phyloP scores from a whole-genome alignment of 805 yeast species.

The Sporopachydermia quercuum region DNA sequence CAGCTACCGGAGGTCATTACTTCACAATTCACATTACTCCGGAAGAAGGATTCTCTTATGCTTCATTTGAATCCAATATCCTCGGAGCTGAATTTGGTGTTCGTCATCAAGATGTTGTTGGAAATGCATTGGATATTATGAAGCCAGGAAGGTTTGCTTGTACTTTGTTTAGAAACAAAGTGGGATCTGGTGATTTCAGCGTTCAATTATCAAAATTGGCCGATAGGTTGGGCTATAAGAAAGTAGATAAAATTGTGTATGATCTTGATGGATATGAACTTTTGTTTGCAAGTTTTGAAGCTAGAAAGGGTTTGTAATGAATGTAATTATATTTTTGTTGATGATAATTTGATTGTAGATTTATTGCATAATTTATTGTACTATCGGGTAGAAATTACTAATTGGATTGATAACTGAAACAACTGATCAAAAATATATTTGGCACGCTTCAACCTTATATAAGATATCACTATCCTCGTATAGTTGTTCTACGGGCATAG shows the following conservation, averaged over 20 bases:
- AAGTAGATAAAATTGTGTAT: constrained; percentile 54
- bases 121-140: constrained; percentile 47
- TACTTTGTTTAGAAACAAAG: constrained; percentile 31
- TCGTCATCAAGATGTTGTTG: constrained; percentile 39
- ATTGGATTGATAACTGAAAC: too few relatives aligned
- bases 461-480: too few relatives aligned
- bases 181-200: constrained; percentile 4
- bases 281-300: constrained; percentile 53
- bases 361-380: too few relatives aligned
- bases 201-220: constrained; percentile 5
- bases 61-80: constrained; percentile 86
- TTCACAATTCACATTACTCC: constrained; percentile 92
- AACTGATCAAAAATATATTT: too few relatives aligned
- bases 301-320: too few relatives aligned
- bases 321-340: too few relatives aligned
- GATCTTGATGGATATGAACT: constrained; percentile 64
- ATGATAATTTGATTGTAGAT: too few relatives aligned
- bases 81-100: constrained; percentile 27
- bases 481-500: too few relatives aligned
- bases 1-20: constrained; percentile 30
- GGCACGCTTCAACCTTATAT: too few relatives aligned
- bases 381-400: too few relatives aligned
- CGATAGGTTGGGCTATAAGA: constrained; percentile 33
- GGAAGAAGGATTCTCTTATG: constrained; percentile 87
- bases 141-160: constrained; percentile 64